Evolutionary conservation across 306 rosid genomes (phyloP).

Genomic region (Senna tora): DNA sequence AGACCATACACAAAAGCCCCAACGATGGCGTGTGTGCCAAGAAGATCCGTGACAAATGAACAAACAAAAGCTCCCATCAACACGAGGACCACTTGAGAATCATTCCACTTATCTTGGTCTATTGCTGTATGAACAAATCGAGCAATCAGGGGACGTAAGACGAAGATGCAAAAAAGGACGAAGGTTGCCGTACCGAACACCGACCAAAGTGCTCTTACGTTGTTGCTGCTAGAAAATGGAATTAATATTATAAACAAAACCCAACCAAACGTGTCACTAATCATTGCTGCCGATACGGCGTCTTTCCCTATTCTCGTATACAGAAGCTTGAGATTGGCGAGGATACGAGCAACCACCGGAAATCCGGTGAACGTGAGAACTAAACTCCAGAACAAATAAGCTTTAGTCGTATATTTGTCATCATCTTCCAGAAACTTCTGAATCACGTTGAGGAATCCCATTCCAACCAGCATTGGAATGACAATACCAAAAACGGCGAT

Average conservation of each 20-base stretch:
- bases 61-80: background rate
- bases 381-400: constrained; percentile 33
- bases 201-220: background rate
- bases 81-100: background rate
- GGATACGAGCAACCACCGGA: constrained; percentile 44
- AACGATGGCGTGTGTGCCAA: constrained; percentile 16
- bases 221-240: background rate
- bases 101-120: no score
- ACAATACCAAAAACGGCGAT: constrained; percentile 36
- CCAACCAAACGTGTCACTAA: constrained; percentile 44
- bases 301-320: constrained; percentile 44
- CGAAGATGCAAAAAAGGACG: constrained; percentile 27
- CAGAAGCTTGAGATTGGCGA: constrained; percentile 45
- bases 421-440: background rate
- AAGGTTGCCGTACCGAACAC: background rate
- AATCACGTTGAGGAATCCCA: constrained; percentile 24
- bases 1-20: no score
- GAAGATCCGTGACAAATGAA: background rate
- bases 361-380: constrained; percentile 38
- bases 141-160: constrained; percentile 38
- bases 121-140: no score
- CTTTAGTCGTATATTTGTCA: background rate
- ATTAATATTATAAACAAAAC: constrained; percentile 27
- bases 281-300: constrained; percentile 40
- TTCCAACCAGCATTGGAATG: constrained; percentile 31